Evolutionary conservation across 2,329 filamentous ascomycete species (phyloP), one percentile per base, ranked within the genome.

Genomic region (Beauveria rudraprayagi): DNA sequence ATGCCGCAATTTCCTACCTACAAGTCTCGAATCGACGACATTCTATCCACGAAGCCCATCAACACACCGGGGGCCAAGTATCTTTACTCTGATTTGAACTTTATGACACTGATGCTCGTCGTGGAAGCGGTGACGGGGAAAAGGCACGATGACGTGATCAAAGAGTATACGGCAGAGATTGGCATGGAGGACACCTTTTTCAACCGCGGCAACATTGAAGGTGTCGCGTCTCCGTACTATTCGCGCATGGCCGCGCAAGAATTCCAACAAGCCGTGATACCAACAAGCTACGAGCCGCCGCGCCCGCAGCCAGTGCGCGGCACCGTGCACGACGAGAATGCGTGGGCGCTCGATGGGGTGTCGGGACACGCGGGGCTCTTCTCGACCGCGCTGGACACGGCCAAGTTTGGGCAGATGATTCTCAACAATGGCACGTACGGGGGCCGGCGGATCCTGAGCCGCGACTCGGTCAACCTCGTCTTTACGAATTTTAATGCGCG

Each of bases 261-360:
- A 61, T 73, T 70, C 57, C 69, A 73, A 57, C 67, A 70, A 9
- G 66, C 65, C n/a, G 71, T 70, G 22, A 62, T 69, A 5, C 68
- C 70, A 5, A 60, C 70, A 5, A 60, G 66, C 6, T 54, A 44
- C 2, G 72, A 72, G 57, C 73, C 73, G 3, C 56, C 69, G 22
- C 67, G 73, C 10, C 72, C 73, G 1, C 72, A 75, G 55, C 73
- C 72, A 1, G 71, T 75, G 7, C 71, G 71, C 3, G 73, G 73
- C 4, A 74, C 71, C 3, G 73, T 75, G 40, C 70, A 70, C 63
- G 71, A 74, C 61, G 72, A 74, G 61, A 74, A 74, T 43, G 67
- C 72, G 17, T 74, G 70, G 70, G 63, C 69, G 16, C 64, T 74
- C 4, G 61, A 66, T 44, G 72, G 72, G 11, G 70, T 74, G 7